Evolutionary conservation across 164 flowering plant species (phyloP).

Genomic region (Saururus chinensis): DNA sequence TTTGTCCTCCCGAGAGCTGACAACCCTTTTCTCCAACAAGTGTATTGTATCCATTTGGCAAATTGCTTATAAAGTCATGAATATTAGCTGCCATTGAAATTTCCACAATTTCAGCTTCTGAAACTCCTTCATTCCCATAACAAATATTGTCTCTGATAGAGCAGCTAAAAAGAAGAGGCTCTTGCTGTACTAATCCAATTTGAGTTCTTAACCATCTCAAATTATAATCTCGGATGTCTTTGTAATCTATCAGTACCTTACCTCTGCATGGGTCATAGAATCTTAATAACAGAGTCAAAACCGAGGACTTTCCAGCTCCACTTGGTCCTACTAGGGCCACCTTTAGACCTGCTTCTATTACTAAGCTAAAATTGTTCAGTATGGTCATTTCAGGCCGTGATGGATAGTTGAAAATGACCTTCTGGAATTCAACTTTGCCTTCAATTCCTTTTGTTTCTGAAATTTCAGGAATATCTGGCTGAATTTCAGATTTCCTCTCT

Average conservation of each 20-base stretch:
- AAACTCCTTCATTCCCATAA: slow-evolving; percentile 45
- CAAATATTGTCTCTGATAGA: slow-evolving; percentile 56
- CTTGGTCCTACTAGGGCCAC: slow-evolving; percentile 73
- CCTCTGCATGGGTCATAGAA: slow-evolving; percentile 54
- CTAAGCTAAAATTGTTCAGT: slow-evolving; percentile 37
- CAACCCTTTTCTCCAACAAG: slow-evolving; percentile 60
- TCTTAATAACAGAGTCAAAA: slow-evolving; percentile 48
- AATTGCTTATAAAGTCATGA: slow-evolving; percentile 47
- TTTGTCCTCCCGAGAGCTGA: slow-evolving; percentile 72
- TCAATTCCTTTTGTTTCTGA: slow-evolving; percentile 19
- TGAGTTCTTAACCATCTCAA: slow-evolving; percentile 50
- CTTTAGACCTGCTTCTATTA: slow-evolving; percentile 43
- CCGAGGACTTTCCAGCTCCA: slow-evolving; percentile 70
- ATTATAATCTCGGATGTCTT: slow-evolving; percentile 34
- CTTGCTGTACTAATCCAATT: slow-evolving; percentile 64
- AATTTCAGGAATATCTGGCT: slow-evolving; percentile 32
- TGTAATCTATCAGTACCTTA: slow-evolving; percentile 38
- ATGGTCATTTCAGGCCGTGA: slow-evolving; percentile 39
- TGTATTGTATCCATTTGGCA: slow-evolving; percentile 56
- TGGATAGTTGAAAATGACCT: slow-evolving; percentile 44
- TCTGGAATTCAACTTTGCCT: slow-evolving; percentile 39
- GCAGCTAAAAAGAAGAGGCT: slow-evolving; percentile 66
- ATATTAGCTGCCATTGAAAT: slow-evolving; percentile 44
- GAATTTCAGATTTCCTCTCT: slow-evolving; percentile 47
- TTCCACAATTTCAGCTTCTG: slow-evolving; percentile 48